A percentile compares a stretch with the other conserved stretches of the same genome.
Conservation (phyloP, 352 stramenopile species). For the Phytophthora pisi region DNA sequence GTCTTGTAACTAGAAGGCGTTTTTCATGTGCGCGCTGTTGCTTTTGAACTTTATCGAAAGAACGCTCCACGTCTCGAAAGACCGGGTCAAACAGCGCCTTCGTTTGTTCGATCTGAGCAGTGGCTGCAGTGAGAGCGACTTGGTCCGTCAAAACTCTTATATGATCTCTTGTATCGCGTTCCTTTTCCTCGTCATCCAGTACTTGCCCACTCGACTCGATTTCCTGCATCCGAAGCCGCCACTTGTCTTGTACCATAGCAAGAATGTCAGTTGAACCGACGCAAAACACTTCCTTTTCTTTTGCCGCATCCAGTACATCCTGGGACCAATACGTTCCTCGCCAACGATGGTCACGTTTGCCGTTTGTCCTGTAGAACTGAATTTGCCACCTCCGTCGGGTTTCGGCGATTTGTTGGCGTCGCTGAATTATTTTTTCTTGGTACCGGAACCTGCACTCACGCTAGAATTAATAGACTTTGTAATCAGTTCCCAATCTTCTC, state of each 20-base stretch:
- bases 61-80: slow-evolving; percentile 56
- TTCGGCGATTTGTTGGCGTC: slow-evolving; percentile 47
- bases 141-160: slow-evolving; percentile 52
- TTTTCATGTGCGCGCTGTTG: slow-evolving; percentile 37
- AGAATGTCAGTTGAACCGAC: slow-evolving; percentile 57
- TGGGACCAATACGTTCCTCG: slow-evolving; percentile 48
- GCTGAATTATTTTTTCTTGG: slow-evolving; percentile 41
- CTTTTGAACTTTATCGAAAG: slow-evolving; percentile 48
- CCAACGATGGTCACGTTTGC: slow-evolving; percentile 70
- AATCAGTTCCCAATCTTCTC: too few species aligned
- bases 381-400: slow-evolving; percentile 60
- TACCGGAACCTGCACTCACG: slow-evolving; percentile 65
- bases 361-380: slow-evolving; percentile 53
- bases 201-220: slow-evolving; percentile 1
- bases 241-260: slow-evolving; percentile 60
- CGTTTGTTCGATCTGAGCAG: slow-evolving; percentile 64
- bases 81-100: slow-evolving; percentile 69
- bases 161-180: slow-evolving; percentile 30
- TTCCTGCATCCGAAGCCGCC: slow-evolving; percentile 36
- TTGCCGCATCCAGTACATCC: slow-evolving; percentile 56
- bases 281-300: slow-evolving; percentile 55
- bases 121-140: slow-evolving; percentile 46
- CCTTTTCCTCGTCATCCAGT: slow-evolving; percentile 31
- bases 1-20: slow-evolving; percentile 7
- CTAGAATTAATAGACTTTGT: slow-evolving; percentile 24